phyloP scores from a whole-genome alignment of 331 rosid genomes.

The Acacia pycnantha region DNA sequence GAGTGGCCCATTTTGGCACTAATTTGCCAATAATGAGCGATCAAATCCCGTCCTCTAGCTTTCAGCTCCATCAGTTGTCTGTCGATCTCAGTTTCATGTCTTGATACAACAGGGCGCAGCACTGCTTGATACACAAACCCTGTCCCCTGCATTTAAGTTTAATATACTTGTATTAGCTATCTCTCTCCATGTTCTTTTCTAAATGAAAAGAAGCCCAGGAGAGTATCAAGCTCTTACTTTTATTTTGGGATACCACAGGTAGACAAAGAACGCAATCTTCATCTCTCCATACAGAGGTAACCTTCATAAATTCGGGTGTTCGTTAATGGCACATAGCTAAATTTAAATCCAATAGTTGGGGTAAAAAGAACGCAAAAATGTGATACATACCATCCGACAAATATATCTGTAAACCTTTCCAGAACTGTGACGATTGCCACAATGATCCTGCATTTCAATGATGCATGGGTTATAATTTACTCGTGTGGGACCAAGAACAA shows the following conservation, averaged over 20 bases:
- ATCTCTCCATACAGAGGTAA: constrained; percentile 84
- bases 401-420: constrained; percentile 72
- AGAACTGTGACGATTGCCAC: constrained; percentile 69
- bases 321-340: background rate
- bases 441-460: constrained; percentile 65
- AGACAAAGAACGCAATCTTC: constrained; percentile 64
- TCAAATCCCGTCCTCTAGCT: constrained; percentile 66
- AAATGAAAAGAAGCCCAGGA: background rate
- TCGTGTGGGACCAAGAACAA: constrained; percentile 5
- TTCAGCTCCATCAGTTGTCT: constrained; percentile 56
- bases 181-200: background rate
- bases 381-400: constrained; percentile 61
- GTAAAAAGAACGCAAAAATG: background rate
- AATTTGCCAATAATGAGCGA: constrained; percentile 58
- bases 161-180: background rate
- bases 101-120: constrained; percentile 58
- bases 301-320: constrained; percentile 45
- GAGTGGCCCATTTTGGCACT: constrained; percentile 53
- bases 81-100: constrained; percentile 70
- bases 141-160: constrained; percentile 49
- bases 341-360: background rate
- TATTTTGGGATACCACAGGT: constrained; percentile 84
- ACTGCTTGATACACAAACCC: constrained; percentile 51
- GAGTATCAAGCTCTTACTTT: constrained; percentile 42
- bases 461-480: background rate